These are phyloP conservation scores for Botrytis medusae DNA, from an alignment of 2,329 filamentous ascomycete species.

Conservation along the genomic window DNA sequence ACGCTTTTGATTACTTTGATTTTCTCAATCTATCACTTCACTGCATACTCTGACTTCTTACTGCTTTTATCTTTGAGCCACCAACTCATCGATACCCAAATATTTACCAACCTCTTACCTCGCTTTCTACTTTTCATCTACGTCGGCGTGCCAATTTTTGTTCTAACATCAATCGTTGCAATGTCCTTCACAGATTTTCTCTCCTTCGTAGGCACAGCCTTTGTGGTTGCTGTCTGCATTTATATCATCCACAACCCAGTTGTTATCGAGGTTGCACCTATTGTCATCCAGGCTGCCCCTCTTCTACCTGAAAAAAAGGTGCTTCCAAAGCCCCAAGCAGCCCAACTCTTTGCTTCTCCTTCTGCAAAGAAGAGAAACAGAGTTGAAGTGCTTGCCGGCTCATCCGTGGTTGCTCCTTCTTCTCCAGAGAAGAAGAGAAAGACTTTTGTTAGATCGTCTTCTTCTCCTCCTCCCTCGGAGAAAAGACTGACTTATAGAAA, in stretches of 20 bases:
- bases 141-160: slow-evolving; percentile 21
- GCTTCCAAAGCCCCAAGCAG: background rate
- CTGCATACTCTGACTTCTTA: slow-evolving; percentile 7
- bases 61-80: slow-evolving; percentile 17
- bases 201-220: background rate
- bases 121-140: background rate
- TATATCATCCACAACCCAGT: background rate
- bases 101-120: background rate
- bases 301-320: background rate
- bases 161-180: slow-evolving; percentile 7
- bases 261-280: background rate
- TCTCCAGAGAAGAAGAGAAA: background rate
- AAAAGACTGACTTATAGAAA: background rate
- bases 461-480: background rate
- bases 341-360: background rate
- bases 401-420: background rate
- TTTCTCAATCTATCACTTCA: background rate
- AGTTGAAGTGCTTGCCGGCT: background rate
- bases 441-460: background rate
- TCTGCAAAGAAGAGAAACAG: background rate
- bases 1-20: slow-evolving; percentile 8
- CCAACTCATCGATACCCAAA: slow-evolving; percentile 14
- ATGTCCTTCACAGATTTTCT: slow-evolving; percentile 6
- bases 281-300: background rate
- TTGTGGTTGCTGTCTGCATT: slow-evolving; percentile 4